A percentile compares a stretch with the other conserved stretches of the same genome.
These are phyloP conservation scores for Penicillium sp. DNA, from an alignment of 2,329 filamentous ascomycete species.

Conservation along the genomic window DNA sequence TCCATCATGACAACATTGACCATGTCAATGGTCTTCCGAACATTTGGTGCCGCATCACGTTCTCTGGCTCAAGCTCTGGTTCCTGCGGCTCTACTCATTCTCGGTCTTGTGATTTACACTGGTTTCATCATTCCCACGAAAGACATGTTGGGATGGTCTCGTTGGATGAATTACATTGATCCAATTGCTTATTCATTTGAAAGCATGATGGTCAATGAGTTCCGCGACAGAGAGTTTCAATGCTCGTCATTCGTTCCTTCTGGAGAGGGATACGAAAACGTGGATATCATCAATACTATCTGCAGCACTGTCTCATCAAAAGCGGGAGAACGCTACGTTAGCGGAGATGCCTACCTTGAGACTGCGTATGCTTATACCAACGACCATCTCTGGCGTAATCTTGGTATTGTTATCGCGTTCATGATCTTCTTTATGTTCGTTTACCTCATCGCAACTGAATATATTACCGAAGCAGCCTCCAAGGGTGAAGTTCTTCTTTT, in stretches of 20 bases:
- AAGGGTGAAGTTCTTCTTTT: conserved; percentile 67
- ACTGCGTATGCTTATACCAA: no score
- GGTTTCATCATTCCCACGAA: conserved; percentile 43
- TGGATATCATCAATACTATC: no score
- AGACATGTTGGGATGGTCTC: conserved; percentile 76
- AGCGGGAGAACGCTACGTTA: no score
- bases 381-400: conserved; percentile 61
- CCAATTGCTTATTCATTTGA: conserved; percentile 76
- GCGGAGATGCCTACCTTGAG: no score
- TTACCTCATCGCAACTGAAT: conserved; percentile 62
- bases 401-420: conserved; percentile 63
- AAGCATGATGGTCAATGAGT: conserved; percentile 79
- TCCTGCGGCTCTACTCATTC: conserved; percentile 50
- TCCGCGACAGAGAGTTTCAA: conserved; percentile 57
- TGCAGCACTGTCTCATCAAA: no score
- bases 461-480: conserved; percentile 52
- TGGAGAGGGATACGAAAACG: no score
- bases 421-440: conserved; percentile 54
- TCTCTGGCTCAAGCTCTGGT: conserved; percentile 58
- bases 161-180: conserved; percentile 78
- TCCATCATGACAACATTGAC: conserved; percentile 53
- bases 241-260: conserved; percentile 37
- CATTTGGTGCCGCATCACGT: conserved; percentile 68
- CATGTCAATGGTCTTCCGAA: conserved; percentile 84
- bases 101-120: conserved; percentile 47